These are phyloP conservation scores for Maudiozyma saulgeensis DNA, from an alignment of 805 yeast genomes.

Conservation along the genomic window DNA sequence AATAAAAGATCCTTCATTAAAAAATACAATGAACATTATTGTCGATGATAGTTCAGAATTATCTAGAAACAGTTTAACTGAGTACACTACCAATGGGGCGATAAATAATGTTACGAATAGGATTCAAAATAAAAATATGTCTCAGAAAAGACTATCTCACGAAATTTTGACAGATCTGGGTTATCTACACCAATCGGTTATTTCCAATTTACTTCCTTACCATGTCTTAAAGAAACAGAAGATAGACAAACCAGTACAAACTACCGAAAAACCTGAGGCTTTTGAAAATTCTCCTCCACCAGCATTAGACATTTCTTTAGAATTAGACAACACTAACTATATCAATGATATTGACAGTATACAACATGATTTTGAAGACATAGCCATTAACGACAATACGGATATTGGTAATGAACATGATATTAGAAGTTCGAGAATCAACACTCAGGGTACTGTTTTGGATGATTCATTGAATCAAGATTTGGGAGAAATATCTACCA, in stretches of 20 bases:
- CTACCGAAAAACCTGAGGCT: constrained; percentile 3
- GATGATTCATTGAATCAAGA: not conserved
- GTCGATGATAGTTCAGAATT: constrained; percentile 9
- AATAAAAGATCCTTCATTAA: constrained; percentile 8
- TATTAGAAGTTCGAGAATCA: not conserved
- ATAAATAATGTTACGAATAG: not conserved
- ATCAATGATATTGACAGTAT: constrained; percentile 2
- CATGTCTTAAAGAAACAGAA: constrained; percentile 16
- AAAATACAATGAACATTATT: constrained; percentile 9
- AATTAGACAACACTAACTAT: constrained; percentile 13
- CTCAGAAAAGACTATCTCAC: constrained; percentile 18
- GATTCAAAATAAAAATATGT: not conserved
- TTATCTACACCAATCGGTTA: constrained; percentile 14
- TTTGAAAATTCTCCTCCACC: constrained; percentile 5
- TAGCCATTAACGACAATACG: not conserved
- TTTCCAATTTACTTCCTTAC: constrained; percentile 11
- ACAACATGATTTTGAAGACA: constrained; percentile 3
- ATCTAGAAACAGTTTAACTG: constrained; percentile 13
- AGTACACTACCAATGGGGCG: constrained; percentile 10
- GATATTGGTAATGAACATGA: not conserved
- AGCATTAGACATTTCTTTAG: constrained; percentile 18
- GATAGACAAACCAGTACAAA: constrained; percentile 4
- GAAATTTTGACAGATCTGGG: constrained; percentile 13
- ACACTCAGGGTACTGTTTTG: not conserved
- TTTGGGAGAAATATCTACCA: not conserved